phyloP scores from a whole-genome alignment of 176 grass and related monocot species.

The Rhynchospora pubera region DNA sequence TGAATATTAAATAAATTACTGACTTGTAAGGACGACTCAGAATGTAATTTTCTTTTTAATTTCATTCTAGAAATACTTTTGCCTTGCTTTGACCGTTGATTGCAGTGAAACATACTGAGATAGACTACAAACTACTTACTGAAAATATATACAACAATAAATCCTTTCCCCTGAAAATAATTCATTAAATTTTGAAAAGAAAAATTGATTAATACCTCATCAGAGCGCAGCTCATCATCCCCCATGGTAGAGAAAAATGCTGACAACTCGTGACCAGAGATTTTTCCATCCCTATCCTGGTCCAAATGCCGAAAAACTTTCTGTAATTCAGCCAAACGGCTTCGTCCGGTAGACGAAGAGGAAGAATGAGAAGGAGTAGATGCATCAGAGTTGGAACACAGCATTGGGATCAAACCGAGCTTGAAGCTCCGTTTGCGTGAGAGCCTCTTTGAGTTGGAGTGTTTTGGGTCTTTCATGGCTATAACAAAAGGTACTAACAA shows the following conservation, averaged over 20 bases:
- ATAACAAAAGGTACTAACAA: too few relatives aligned
- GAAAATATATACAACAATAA: background rate
- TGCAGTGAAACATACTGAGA: background rate
- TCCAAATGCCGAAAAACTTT: slow-evolving; percentile 85
- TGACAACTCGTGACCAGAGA: slow-evolving; percentile 61
- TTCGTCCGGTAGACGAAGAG: slow-evolving; percentile 20
- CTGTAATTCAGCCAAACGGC: slow-evolving; percentile 44
- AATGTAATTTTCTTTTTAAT: too few relatives aligned
- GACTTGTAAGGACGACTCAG: too few relatives aligned
- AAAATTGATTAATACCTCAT: background rate
- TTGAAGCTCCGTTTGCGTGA: slow-evolving; percentile 54
- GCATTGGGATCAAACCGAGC: slow-evolving; percentile 41
- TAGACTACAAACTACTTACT: background rate
- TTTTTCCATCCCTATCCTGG: slow-evolving; percentile 63
- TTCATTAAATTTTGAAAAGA: background rate
- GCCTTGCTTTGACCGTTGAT: too few relatives aligned
- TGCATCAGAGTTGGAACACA: slow-evolving; percentile 35
- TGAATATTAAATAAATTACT: too few relatives aligned
- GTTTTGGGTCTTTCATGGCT: slow-evolving; percentile 31
- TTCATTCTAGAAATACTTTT: too few relatives aligned
- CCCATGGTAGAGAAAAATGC: slow-evolving; percentile 68
- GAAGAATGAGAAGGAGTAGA: slow-evolving; percentile 26
- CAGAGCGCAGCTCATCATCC: slow-evolving; percentile 49
- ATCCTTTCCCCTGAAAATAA: background rate
- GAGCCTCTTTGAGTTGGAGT: slow-evolving; percentile 26